Evolutionary conservation across 1,139 yeast species (phyloP), one percentile per base, ranked within the genome.

Genomic region (Sugiyamaella pinicola): DNA sequence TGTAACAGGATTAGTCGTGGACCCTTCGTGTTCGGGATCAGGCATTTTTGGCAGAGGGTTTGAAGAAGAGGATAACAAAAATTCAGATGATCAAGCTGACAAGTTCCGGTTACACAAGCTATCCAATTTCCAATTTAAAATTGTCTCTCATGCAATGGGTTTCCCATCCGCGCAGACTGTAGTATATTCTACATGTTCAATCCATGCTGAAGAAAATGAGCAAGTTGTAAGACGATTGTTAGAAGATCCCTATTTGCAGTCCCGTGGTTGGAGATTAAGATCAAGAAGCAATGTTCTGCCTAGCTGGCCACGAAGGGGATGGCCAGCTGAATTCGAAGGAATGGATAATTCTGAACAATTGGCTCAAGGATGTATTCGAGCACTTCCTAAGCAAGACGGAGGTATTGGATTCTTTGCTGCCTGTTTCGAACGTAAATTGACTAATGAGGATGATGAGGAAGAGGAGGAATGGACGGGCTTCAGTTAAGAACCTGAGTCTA

Each of bases 331-430:
- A 64, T 88, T 90, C 58, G 69, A 80, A 12, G 77, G 77, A 51
- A 79, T 78, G 52, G 75, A 71, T 3, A 71, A 72, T 37, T 74
- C 78, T n/a, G 73, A 75, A 51, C 74, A 72, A 37, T 67, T 87
- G 47, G 96, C 97, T 0, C 90, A 85, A 2, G 93, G 95, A 0
- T 89, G 97, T 69, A 84, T 93, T 0, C 75, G 99, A 59, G 87
- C 93, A 0, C 70, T 83, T 44, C 96, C 98, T 0, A 85, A 82
- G 59, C 85, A 80, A 52, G 98, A 93, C 67, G 97, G 98, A 34
- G 99, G 99, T 10, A 93, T 93, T 62, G 99, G 99, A 0, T 93
- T 93, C 67, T 93, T 93, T 71, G 98, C 97, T 0, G 98, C 87
- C 1, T 83, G 88, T 53, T 86, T 87, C 66, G 80, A 83, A 47